A percentile compares a stretch with the other conserved stretches of the same genome.
phyloP scores from a whole-genome alignment of 169 alveolate species.

The Plasmodium berghei region DNA sequence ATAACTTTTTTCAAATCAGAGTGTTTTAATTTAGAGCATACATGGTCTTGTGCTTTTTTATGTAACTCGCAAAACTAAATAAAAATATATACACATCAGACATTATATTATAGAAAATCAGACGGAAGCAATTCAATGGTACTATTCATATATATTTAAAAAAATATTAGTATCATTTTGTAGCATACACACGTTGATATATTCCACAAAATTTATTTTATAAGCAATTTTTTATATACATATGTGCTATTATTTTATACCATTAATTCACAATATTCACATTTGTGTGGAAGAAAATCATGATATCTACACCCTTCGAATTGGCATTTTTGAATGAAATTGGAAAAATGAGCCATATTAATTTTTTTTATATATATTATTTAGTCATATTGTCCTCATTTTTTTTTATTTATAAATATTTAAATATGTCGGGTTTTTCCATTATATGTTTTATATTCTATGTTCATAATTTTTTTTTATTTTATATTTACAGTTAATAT shows the following conservation, averaged over 20 bases:
- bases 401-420: neutral
- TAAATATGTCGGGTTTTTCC: neutral
- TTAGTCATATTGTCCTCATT: neutral
- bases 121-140: no score
- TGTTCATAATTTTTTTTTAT: neutral
- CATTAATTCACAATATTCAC: constrained; percentile 61
- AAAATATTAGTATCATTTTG: no score
- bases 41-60: constrained; percentile 51
- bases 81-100: neutral
- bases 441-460: neutral
- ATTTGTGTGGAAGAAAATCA: constrained; percentile 71
- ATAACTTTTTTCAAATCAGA: constrained; percentile 27
- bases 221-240: neutral
- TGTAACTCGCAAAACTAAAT: constrained; percentile 71
- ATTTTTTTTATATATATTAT: neutral
- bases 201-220: neutral
- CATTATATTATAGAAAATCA: neutral
- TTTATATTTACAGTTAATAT: neutral
- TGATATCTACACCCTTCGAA: constrained; percentile 66
- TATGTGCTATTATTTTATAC: constrained; percentile 9
- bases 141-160: no score
- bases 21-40: constrained; percentile 22
- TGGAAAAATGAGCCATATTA: constrained; percentile 70
- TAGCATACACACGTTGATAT: neutral
- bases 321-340: constrained; percentile 45